Conservation (phyloP, 225 moss, liverwort and hornwort genomes). For the Anthoceros angustus region DNA sequence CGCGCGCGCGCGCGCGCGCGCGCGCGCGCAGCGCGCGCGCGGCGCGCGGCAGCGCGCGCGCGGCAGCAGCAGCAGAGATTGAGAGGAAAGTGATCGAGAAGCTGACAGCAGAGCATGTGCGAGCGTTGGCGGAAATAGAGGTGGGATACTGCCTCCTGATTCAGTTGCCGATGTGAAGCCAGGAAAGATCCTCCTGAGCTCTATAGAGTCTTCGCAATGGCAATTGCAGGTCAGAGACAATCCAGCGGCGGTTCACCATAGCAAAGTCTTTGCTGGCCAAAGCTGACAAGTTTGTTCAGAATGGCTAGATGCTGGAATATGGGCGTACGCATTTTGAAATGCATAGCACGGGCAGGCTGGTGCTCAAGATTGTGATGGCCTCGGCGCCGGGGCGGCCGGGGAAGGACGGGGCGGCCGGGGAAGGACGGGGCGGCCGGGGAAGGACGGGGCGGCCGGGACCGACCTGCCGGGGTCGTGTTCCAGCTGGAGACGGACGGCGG, state of each 20-base stretch:
- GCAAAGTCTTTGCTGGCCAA: conserved; percentile 80
- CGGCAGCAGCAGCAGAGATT: conserved; percentile 28
- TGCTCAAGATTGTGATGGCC: conserved; percentile 44
- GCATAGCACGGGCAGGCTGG: conserved; percentile 84
- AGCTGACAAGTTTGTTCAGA: conserved; percentile 53
- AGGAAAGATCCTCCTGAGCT: not conserved
- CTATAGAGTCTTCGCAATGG: not conserved
- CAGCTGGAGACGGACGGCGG: conserved; percentile 2
- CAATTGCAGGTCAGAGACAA: conserved; percentile 64
- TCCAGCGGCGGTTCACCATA: conserved; percentile 83
- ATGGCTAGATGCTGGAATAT: conserved; percentile 84
- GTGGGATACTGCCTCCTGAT: conserved; percentile 24
- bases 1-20: no score
- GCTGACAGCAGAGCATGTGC: conserved; percentile 16
- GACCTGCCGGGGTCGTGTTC: not conserved
- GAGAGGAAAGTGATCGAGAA: conserved; percentile 37
- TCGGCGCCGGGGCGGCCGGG: not conserved
- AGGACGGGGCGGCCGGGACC: not conserved
- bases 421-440: no score
- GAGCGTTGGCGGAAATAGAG: conserved; percentile 38
- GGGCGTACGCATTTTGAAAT: conserved; percentile 90
- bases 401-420: no score
- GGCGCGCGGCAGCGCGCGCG: no score
- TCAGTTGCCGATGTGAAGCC: not conserved
- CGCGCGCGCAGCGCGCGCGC: no score